Base-by-base conservation (phyloP, 1,284 basidiomycete species). In the Tetrapyrgos nigripes region DNA sequence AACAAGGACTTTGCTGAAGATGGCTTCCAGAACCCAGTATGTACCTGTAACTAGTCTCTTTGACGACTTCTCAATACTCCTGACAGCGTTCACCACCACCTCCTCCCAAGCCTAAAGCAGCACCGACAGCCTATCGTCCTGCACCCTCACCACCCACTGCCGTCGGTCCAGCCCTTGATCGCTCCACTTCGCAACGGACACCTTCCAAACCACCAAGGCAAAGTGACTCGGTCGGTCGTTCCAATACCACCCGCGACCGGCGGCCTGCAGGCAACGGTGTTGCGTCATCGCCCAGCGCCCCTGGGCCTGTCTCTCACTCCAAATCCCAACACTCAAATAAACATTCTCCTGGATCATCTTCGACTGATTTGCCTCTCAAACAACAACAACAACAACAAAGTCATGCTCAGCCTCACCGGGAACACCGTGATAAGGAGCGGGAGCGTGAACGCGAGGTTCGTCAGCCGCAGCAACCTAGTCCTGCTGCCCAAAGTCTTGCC, bases 131-230 rank as follows among this genome's bases (percentile, higher is more conserved):
- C 2, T 90, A 85, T 73, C 85, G 88, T 9, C 83, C 88, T 28
- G 86, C 88, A 0, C 89, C 90, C 0, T 82, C 87, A 1, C 88
- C 89, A 1, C 84, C 90, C 0, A 78, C 82, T 3, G 72, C 84
- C 4, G 79, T 80, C 14, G 79, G 84, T 0, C 83, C 86, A 14
- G 68, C 83, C 13, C 84, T 93, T 57, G 91, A 93, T 76, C 87
- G 91, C 53, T 90, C 90, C 26, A 88, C 88, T 44, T 92, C 90
- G 1, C 87, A 89, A 66, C 88, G 90, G 37, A 80, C 84, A 9
- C 82, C 86, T 0, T 62, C 79, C 11, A 87, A 88, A 63, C 68
- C 82, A 0, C 68, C 71, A 57, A 84, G 85, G 64, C 67, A 79
- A 28, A 62, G 76, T 21, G 86, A 89, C 10, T 72, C 76, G 53